Evolutionary conservation across 176 grass and related monocot genomes (phyloP), one percentile per base, ranked within the genome.

Genomic region (Musa itinerans): DNA sequence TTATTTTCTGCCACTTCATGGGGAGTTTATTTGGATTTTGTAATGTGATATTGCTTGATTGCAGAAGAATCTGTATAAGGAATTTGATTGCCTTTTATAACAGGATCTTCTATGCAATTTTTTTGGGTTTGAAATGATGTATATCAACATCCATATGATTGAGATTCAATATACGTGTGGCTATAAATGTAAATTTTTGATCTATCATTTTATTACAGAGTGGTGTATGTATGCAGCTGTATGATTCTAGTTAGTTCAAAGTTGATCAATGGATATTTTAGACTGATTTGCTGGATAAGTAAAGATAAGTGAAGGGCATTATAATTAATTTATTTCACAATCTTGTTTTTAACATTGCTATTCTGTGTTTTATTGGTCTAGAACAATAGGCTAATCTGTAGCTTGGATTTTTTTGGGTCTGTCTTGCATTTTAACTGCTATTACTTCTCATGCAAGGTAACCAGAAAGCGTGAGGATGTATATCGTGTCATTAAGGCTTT

Each of bases 391-490:
- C 16, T 57, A 17, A 17, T 69, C 8, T 69, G 14, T 26, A 48
- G 20, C 20, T 69, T 43, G 11, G 49, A 9, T 69, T 22, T 22
- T 25, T 25, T 24, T 70, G 15, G 25, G 20, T 51, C 51, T 70
- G 3, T 21, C 29, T 50, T 50, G 9, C 16, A 17, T 50, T 70
- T 70, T 51, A 70, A 70, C 51, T 70, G 19, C 68, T 50, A 52
- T 52, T 20, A 70, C 48, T 70, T 70, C 16, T 93, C 61, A 58
- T 93, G 88, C 90, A 91, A 91, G 88, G 80, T 97, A 80, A 91
- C 72, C 84, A 98, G 90, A 87, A 89, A 98, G 69, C 90, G 86
- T 57, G 88, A 98, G 62, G 95, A 98, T 89, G 90, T 91, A 73
- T 98, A 98, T 82, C 84, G 59, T 53, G 88, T 91, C 54, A 71